Base-by-base conservation (phyloP, 2,329 filamentous ascomycete genomes). In the Sordariomycetes sp. region DNA sequence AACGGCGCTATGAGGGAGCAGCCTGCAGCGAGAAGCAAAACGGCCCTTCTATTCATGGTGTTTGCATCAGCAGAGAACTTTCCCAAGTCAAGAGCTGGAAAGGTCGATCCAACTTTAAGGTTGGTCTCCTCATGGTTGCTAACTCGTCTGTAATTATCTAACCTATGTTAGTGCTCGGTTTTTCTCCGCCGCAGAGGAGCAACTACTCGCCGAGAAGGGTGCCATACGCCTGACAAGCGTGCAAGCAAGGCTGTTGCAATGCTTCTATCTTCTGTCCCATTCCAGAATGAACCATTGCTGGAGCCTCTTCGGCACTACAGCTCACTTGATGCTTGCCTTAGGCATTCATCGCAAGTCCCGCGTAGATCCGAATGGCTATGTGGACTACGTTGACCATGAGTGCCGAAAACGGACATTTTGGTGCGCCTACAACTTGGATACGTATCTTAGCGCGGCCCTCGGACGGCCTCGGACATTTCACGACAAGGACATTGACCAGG, bases 401-500 rank as follows among this genome's bases (percentile, higher is more conserved):
- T 73, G 71, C 55, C 69, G 73, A 1, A 68, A 70, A 24, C 65
- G 74, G 1, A 74, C 82, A 0, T 86, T 88, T 57, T 87, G 84
- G 85, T 81, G 79, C 35, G 79, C 81, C 0, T 87, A 87, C 64
- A 80, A 77, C 16, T 69, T 87, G 3, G 83, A 87, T 64, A 83
- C 80, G 55, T 87, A 87, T 60, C 73, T 88, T 14, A 83, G 82
- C 58, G 79, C 81, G 22, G 79, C 82, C 55, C 74, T 86, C 11
- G 84, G 84, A 1, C 73, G 83, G 20, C 84, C 85, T 1, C 70
- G 79, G 18, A 76, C 82, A 1, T 81, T 86, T 54, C 83, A 83
- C 59, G 81, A 86, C 54, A 82, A 86, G 52, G 82, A 86, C 58
- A 84, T 86, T 55, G 83, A 86, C 60, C 81, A 85, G 61, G 78